Conservation (phyloP, 1,284 basidiomycete genomes). For the Cystobasidium slooffiae region DNA sequence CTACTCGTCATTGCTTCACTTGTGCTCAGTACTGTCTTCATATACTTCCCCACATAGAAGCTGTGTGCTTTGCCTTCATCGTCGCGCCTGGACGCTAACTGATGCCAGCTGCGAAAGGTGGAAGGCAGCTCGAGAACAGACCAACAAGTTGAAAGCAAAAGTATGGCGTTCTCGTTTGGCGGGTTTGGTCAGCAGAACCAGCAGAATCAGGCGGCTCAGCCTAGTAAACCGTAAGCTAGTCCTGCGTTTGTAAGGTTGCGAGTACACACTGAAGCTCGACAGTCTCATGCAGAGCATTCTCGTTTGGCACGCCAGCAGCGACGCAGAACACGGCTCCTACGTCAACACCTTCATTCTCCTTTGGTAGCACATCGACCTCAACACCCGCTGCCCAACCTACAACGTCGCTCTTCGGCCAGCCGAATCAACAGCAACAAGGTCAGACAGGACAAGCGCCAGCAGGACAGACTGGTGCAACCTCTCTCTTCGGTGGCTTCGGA, state of each 20-base stretch:
- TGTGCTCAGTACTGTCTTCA: no score
- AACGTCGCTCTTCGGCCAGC: conserved; percentile 34
- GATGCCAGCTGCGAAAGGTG: not conserved
- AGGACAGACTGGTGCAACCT: conserved; percentile 5
- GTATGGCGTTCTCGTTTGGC: conserved; percentile 34
- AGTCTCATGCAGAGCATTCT: conserved; percentile 32
- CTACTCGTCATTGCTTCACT: no score
- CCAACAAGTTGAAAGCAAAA: not conserved
- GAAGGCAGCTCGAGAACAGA: not conserved
- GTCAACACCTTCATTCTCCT: conserved; percentile 36
- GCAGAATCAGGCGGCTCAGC: conserved; percentile 19
- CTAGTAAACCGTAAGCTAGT: conserved; percentile 27
- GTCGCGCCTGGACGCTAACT: no score
- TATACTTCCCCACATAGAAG: no score
- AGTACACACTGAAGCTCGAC: not conserved
- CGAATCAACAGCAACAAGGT: conserved; percentile 23
- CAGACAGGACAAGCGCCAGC: conserved; percentile 10
- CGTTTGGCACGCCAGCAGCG: conserved; percentile 40
- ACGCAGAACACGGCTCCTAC: conserved; percentile 1
- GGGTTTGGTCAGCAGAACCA: conserved; percentile 34
- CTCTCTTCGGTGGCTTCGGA: conserved; percentile 20
- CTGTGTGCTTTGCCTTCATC: no score
- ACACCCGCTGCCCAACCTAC: conserved; percentile 15
- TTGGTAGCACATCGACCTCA: conserved; percentile 18
- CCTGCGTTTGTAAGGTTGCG: not conserved